These are phyloP conservation scores for Ceratobasidium sp. DNA, from an alignment of 1,284 basidiomycete species.

Conservation along the genomic window DNA sequence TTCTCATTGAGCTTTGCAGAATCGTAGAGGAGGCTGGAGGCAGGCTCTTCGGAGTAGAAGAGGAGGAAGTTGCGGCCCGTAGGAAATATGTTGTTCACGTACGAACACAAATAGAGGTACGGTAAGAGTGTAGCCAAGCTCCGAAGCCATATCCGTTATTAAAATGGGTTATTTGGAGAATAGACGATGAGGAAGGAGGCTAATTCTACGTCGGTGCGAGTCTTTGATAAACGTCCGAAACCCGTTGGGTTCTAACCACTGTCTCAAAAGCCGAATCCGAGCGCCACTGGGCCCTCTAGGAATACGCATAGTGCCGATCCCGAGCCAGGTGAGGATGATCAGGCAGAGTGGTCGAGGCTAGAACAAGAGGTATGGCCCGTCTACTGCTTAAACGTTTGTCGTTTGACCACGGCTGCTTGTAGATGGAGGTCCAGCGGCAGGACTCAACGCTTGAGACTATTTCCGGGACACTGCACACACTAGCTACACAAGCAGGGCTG, in stretches of 20 bases:
- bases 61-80: slow-evolving; percentile 75
- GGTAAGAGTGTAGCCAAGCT: slow-evolving; percentile 51
- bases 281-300: slow-evolving; percentile 44
- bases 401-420: slow-evolving; percentile 8
- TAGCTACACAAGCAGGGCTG: slow-evolving; percentile 87
- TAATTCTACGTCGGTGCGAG: slow-evolving; percentile 39
- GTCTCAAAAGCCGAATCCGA: slow-evolving; percentile 37
- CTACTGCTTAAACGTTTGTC: background rate
- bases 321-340: slow-evolving; percentile 65
- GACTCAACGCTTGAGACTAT: slow-evolving; percentile 87
- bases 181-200: slow-evolving; percentile 77
- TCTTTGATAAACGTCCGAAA: background rate
- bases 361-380: slow-evolving; percentile 75
- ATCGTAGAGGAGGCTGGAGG: slow-evolving; percentile 84
- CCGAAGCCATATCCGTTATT: background rate
- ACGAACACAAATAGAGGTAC: slow-evolving; percentile 78
- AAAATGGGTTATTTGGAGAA: slow-evolving; percentile 56
- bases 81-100: slow-evolving; percentile 79
- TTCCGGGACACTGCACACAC: slow-evolving; percentile 79
- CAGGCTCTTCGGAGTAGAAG: slow-evolving; percentile 82
- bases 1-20: slow-evolving; percentile 55
- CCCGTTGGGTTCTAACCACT: slow-evolving; percentile 3
- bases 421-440: slow-evolving; percentile 88
- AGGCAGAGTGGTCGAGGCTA: slow-evolving; percentile 80
- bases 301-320: slow-evolving; percentile 45